Conservation (phyloP, 352 stramenopile genomes). For the Globisporangium rhizosaccharum region DNA sequence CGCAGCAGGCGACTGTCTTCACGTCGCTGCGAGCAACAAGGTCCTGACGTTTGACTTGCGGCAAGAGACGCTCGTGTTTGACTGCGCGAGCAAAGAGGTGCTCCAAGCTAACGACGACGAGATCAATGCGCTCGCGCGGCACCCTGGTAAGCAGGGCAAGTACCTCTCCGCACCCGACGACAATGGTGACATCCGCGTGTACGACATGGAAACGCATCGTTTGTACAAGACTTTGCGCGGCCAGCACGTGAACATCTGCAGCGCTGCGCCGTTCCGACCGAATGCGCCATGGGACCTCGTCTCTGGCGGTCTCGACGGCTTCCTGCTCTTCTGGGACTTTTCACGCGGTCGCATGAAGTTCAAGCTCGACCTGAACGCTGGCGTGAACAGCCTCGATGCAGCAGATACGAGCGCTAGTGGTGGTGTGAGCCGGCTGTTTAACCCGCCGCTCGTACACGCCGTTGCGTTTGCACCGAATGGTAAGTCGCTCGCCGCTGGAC, state of each 20-base stretch:
- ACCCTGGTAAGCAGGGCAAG: conserved; percentile 38
- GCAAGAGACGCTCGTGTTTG: conserved; percentile 45
- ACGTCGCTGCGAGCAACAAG: conserved; percentile 54
- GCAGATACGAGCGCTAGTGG: neutral
- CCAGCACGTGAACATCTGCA: conserved; percentile 72
- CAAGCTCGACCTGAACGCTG: conserved; percentile 59
- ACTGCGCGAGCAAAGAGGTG: conserved; percentile 45
- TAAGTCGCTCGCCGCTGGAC: conserved; percentile 54
- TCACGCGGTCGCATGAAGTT: conserved; percentile 61
- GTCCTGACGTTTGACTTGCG: conserved; percentile 69
- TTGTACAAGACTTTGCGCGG: conserved; percentile 62
- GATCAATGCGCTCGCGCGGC: conserved; percentile 57
- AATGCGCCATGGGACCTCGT: conserved; percentile 72
- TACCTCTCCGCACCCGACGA: conserved; percentile 66
- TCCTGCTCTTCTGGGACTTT: conserved; percentile 77
- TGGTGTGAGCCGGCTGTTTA: conserved; percentile 57
- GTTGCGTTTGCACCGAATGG: conserved; percentile 59
- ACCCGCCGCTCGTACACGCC: conserved; percentile 67
- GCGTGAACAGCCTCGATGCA: conserved; percentile 27
- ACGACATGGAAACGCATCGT: conserved; percentile 46
- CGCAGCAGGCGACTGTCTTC: conserved; percentile 32
- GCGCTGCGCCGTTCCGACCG: conserved; percentile 55
- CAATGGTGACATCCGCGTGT: conserved; percentile 61
- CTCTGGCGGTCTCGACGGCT: conserved; percentile 61
- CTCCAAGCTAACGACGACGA: conserved; percentile 63